Evolutionary conservation across 495 filamentous ascomycete genomes (phyloP), one percentile per base, ranked within the genome.

Genomic region (Penicillium waksmanii): DNA sequence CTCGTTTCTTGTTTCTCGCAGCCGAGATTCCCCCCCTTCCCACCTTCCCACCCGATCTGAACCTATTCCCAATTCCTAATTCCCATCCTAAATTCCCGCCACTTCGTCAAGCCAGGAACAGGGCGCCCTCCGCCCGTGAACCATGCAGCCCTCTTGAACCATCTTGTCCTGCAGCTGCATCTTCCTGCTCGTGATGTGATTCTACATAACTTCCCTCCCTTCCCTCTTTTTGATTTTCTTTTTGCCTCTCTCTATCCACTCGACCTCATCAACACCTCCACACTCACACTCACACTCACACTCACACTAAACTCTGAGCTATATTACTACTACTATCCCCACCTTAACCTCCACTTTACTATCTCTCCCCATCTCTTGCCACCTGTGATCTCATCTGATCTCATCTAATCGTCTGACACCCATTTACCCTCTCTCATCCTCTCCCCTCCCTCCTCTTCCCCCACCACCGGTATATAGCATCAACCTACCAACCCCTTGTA

Each of bases 41-140:
- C 15, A 13, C 42, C 42, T n/a, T 19, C 17, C 17, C n/a, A 12
- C 42, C 42, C 17, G 17, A 44, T 44, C 9, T 44, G 15, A 19
- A 4, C n/a, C 42, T 38, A 38, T 38, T 38, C 42, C n/a, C 8
- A 44, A 17, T 44, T 44, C 42, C 9, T 15, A n/a, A 43, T 43
- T 43, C n/a, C 44, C 6, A 47, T 47, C 21, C 44, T 56, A 55
- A 55, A 55, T 65, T 62, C 59, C 61, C 67, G 67, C 67, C 67
- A 70, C 67, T 48, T 65, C 62, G 64, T 60, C 50, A 63, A 67
- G 58, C 58, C 56, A 62, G 60, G 51, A 62, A 63, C 61, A 69
- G 42, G 59, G 49, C 66, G 36, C 36, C n/a, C n/a, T 62, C 61
- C 58, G 67, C 59, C 60, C 49, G 42, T 48, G 55, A 60, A 60